Base-by-base conservation (phyloP, 352 stramenopile species). In the Pythium guiyangense region DNA sequence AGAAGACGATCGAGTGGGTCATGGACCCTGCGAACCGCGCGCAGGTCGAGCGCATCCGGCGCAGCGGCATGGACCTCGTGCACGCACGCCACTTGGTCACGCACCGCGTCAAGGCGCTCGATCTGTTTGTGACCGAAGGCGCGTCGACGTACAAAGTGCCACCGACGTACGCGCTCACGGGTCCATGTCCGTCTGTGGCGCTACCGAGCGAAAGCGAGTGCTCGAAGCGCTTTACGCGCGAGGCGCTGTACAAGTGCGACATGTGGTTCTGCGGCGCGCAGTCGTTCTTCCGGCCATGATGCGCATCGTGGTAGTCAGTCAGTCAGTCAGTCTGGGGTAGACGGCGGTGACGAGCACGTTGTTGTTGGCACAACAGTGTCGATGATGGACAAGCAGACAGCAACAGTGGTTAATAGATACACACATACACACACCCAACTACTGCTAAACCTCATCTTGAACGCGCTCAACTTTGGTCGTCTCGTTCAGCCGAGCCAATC, bases 201-300 rank as follows among this genome's bases (percentile, higher is more conserved):
- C 58, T 85, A 9, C 60, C 71, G 3, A 72, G 74, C 18, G 62
- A 73, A 37, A 39, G 52, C 52, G 63, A 63, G 46, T 92, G 82
- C 52, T 66, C 76, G 47, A 66, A 52, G 5, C 73, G 68, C 17
- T 81, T 79, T 49, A 57, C 70, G 39, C 78, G 76, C 39, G 72
- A 88, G 52, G 74, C 67, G 20, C 72, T 70, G 40, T 77, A 90
- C 73, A 87, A 87, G 62, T 92, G 82, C 62, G 82, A 90, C 45
- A 61, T 69, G 17, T 90, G 79, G 78, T 84, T 90, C 51, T 92
- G 82, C 46, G 82, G 79, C 54, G 59, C 67, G 42, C 66, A 67
- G 22, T 89, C 79, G 31, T 63, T 88, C 42, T 22, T 67, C 34
- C 39, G 39, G 11, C n/a, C n/a, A n/a, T n/a, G n/a, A n/a, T n/a